Evolutionary conservation across 2,329 filamentous ascomycete genomes (phyloP).

Genomic region (Ophiostoma fasciatum): DNA sequence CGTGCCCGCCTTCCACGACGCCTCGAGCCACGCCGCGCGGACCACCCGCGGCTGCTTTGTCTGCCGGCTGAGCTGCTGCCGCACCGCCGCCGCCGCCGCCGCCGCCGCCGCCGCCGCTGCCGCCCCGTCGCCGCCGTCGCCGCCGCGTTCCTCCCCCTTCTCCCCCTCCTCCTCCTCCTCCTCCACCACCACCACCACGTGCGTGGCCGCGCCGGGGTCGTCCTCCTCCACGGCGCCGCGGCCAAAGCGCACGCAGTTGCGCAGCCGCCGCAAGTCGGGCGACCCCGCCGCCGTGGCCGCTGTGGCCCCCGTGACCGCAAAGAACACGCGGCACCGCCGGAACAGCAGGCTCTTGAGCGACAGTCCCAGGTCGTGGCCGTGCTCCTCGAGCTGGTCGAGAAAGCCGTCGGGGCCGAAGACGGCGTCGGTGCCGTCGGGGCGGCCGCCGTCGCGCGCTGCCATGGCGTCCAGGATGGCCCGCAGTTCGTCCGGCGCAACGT

Average conservation of each 20-base stretch:
- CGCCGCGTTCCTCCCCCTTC: too few species aligned
- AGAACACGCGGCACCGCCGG: slow-evolving; percentile 26
- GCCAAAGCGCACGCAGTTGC: slow-evolving; percentile 51
- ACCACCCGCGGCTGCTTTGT: slow-evolving; percentile 53
- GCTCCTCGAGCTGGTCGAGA: slow-evolving; percentile 38
- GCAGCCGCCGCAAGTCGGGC: slow-evolving; percentile 16
- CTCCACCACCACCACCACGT: slow-evolving; percentile 47
- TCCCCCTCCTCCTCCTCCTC: too few species aligned
- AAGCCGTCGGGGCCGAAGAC: slow-evolving; percentile 31
- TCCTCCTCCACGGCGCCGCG: slow-evolving; percentile 43
- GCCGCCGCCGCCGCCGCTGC: slow-evolving; percentile 11
- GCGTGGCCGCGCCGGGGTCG: slow-evolving; percentile 48
- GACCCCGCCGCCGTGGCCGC: not conserved
- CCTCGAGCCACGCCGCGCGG: slow-evolving; percentile 54
- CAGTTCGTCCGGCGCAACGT: slow-evolving; percentile 26
- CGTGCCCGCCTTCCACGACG: slow-evolving; percentile 68
- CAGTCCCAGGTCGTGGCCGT: slow-evolving; percentile 34
- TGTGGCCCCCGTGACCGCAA: slow-evolving; percentile 17
- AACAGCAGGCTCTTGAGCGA: slow-evolving; percentile 38
- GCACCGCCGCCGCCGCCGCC: slow-evolving; percentile 30
- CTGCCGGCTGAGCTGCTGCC: slow-evolving; percentile 29
- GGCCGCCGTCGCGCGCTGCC: slow-evolving; percentile 10
- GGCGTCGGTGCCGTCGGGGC: slow-evolving; percentile 7
- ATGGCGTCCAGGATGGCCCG: slow-evolving; percentile 25
- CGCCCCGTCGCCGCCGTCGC: too few species aligned